These are phyloP conservation scores for Cyclaneusma minus DNA, from an alignment of 2,329 filamentous ascomycete genomes.

Conservation along the genomic window DNA sequence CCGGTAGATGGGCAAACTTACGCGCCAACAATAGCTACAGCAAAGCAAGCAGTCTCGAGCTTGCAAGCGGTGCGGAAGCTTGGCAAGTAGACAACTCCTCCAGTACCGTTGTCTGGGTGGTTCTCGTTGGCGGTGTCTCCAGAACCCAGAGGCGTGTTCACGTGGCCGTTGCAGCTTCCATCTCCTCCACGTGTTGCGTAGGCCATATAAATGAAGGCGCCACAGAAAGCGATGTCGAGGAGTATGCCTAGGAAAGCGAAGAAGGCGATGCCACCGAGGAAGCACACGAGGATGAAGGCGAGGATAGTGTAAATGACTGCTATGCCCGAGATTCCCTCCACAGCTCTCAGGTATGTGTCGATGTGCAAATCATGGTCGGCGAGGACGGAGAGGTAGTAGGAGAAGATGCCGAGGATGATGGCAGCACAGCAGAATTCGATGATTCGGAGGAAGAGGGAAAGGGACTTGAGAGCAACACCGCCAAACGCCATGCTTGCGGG, in stretches of 20 bases:
- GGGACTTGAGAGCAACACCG: conserved; percentile 49
- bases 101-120: conserved; percentile 29
- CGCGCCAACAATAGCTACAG: conserved; percentile 64
- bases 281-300: conserved; percentile 63
- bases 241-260: conserved; percentile 60
- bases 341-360: conserved; percentile 50
- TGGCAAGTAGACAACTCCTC: conserved; percentile 22
- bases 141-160: conserved; percentile 54
- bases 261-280: conserved; percentile 57
- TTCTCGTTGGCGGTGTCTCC: conserved; percentile 36
- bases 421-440: conserved; percentile 59
- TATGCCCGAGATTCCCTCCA: conserved; percentile 63
- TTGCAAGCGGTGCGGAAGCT: conserved; percentile 48
- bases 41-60: conserved; percentile 63
- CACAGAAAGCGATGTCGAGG: conserved; percentile 63
- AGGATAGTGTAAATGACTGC: conserved; percentile 60
- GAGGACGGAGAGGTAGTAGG: conserved; percentile 69
- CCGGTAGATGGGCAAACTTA: conserved; percentile 25
- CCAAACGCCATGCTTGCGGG: conserved; percentile 37
- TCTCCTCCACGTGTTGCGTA: conserved; percentile 56
- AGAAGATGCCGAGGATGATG: conserved; percentile 64
- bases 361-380: conserved; percentile 48
- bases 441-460: conserved; percentile 56
- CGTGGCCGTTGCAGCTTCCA: conserved; percentile 44
- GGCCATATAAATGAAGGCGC: conserved; percentile 69